A percentile compares a stretch with the other conserved stretches of the same genome.
Conservation (phyloP, 805 yeast species). For the Candida quercuum region DNA sequence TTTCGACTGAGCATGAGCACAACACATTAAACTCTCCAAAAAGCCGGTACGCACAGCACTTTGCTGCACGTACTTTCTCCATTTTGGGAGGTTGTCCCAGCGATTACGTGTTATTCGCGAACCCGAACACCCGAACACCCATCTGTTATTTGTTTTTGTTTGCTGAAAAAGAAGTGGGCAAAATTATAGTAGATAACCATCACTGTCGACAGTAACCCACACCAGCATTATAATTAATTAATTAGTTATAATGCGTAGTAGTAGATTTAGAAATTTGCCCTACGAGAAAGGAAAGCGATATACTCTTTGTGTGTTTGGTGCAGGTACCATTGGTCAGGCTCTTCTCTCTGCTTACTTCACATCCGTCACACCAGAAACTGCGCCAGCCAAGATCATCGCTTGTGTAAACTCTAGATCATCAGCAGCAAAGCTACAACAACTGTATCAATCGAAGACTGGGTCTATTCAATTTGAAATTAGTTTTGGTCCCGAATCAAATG, state of each 20-base stretch:
- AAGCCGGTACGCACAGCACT: not conserved
- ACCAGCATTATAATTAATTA: too few relatives aligned
- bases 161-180: too few relatives aligned
- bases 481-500: conserved; percentile 42
- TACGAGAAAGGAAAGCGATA: conserved; percentile 23
- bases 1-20: too few relatives aligned
- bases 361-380: conserved; percentile 33
- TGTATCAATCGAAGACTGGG: conserved; percentile 32
- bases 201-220: too few relatives aligned
- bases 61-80: not conserved
- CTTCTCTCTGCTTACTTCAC: conserved; percentile 73
- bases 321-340: conserved; percentile 96
- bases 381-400: conserved; percentile 73
- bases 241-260: too few relatives aligned
- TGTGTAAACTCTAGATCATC: conserved; percentile 59
- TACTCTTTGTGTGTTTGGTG: conserved; percentile 77
- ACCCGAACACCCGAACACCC: too few relatives aligned
- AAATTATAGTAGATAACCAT: too few relatives aligned
- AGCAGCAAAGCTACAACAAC: conserved; percentile 40
- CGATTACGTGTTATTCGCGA: too few relatives aligned
- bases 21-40: too few relatives aligned
- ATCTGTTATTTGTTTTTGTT: too few relatives aligned
- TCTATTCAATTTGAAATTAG: conserved; percentile 49
- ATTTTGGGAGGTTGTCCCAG: too few relatives aligned
- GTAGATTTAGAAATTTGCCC: conserved; percentile 5